Evolutionary conservation across 495 filamentous ascomycete species (phyloP), one percentile per base, ranked within the genome.

Genomic region (Xylaria intraflava): DNA sequence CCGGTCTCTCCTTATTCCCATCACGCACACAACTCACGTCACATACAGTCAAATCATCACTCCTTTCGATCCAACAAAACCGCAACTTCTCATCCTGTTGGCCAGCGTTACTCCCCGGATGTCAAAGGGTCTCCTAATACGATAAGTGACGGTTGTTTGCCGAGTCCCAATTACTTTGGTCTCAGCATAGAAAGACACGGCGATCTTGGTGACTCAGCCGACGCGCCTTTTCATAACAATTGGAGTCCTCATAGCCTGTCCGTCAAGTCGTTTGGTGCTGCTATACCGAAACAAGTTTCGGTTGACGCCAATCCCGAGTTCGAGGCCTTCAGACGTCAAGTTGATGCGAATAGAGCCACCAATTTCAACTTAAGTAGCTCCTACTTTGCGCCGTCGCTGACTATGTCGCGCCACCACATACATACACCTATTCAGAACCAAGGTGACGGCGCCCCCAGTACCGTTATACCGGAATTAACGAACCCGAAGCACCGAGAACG

Each of bases 131-230:
- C 69, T n/a, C 65, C 65, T 48, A 51, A 72, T 69, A 57, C 43
- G 12, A 39, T 58, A 44, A 66, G 59, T 8, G 73, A 76, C 36
- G 67, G 62, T 40, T 69, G 72, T 27, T 68, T 77, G 6, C 65
- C 84, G 17, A 89, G 86, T 62, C 85, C 88, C 17, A 89, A 85
- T 64, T 95, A 96, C 68, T 96, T 96, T 59, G 85, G 84, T 41
- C 76, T 93, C 43, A 71, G 76, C 26, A 70, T 87, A 47, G 86
- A 92, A 38, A 73, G 69, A 20, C 50, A 44, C 23, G 72, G 61
- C 42, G 83, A 87, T 56, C 67, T 78, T n/a, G 73, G 79, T 48
- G 76, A 82, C 44, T 86, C 85, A 1, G 75, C 74, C 43, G 71
- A 75, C 38, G 70, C 82, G 17, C 75, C 82, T 7, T 80, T 79